A percentile compares a stretch with the other conserved stretches of the same genome.
Evolutionary conservation across 805 yeast genomes (phyloP).

Genomic region (Spathaspora boniae): DNA sequence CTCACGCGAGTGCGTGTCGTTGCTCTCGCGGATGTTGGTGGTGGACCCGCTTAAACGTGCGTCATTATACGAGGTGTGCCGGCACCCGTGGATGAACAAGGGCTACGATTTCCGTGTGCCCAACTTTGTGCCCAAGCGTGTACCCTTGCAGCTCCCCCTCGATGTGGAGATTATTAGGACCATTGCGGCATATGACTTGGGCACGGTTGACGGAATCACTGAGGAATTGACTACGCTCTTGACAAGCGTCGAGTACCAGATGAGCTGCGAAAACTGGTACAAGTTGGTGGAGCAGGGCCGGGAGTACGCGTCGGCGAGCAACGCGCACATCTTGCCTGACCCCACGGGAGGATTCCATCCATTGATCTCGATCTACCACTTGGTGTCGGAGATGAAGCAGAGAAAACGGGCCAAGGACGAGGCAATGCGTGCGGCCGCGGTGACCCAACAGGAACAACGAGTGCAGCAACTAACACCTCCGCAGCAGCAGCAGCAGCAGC

Average conservation of each 20-base stretch:
- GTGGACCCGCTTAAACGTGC: constrained; percentile 87
- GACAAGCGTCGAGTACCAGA: constrained; percentile 61
- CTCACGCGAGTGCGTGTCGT: constrained; percentile 73
- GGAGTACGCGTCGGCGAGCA: constrained; percentile 33
- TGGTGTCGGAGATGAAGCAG: constrained; percentile 79
- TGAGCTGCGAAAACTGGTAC: constrained; percentile 63
- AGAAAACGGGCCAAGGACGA: constrained; percentile 63
- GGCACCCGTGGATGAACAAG: constrained; percentile 92
- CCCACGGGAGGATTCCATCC: constrained; percentile 91
- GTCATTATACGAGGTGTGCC: constrained; percentile 67
- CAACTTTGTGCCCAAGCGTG: constrained; percentile 71
- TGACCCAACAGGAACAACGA: constrained; percentile 13
- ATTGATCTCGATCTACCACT: constrained; percentile 75
- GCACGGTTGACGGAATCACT: constrained; percentile 56
- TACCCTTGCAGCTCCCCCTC: constrained; percentile 69
- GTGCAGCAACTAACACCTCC: constrained; percentile 7
- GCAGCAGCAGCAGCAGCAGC: constrained; percentile 4
- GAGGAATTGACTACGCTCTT: constrained; percentile 57
- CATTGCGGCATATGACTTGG: constrained; percentile 77
- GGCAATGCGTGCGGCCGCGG: constrained; percentile 30
- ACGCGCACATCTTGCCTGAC: constrained; percentile 46
- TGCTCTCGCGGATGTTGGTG: constrained; percentile 84
- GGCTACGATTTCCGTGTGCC: constrained; percentile 76
- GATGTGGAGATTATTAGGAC: constrained; percentile 65
- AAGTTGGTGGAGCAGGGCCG: constrained; percentile 36